Percentiles rank a stretch among this genome's conserved stretches.
Conservation (phyloP, 768 basidiomycete species). For the Termitomyces titanicus region DNA sequence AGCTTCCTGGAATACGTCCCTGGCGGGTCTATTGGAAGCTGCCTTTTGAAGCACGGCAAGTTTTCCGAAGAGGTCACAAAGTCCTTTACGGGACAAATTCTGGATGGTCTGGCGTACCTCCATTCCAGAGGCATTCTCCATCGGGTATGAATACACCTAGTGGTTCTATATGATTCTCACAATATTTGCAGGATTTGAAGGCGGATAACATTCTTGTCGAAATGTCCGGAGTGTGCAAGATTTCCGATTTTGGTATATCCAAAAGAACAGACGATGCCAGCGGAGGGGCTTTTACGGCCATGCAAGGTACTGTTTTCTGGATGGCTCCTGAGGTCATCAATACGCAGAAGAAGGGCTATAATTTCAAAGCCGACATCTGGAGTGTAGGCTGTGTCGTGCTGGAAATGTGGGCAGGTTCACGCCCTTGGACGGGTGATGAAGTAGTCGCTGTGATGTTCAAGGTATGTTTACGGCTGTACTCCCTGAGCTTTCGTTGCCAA, state of each 20-base stretch:
- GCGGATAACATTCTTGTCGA: slow-evolving; percentile 98
- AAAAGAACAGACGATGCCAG: slow-evolving; percentile 88
- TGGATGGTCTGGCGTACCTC: slow-evolving; percentile 88
- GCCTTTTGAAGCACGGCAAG: slow-evolving; percentile 87
- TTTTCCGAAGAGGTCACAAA: slow-evolving; percentile 91
- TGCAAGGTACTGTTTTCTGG: slow-evolving; percentile 99
- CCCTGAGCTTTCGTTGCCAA: background rate
- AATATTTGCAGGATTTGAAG: slow-evolving; percentile 74
- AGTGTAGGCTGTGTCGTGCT: slow-evolving; percentile 97
- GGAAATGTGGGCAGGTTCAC: slow-evolving; percentile 98
- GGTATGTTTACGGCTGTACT: slow-evolving; percentile 40
- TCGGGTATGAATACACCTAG: slow-evolving; percentile 47
- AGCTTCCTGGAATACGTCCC: slow-evolving; percentile 99
- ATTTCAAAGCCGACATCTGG: slow-evolving; percentile 98
- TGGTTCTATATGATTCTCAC: background rate
- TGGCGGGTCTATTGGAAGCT: slow-evolving; percentile 91
- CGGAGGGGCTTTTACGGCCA: slow-evolving; percentile 82
- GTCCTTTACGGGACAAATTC: slow-evolving; percentile 89
- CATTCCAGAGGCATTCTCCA: slow-evolving; percentile 92
- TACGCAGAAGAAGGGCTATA: slow-evolving; percentile 86
- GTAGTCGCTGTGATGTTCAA: slow-evolving; percentile 92
- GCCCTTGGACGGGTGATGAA: slow-evolving; percentile 93
- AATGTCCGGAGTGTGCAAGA: slow-evolving; percentile 89
- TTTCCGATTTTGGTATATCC: slow-evolving; percentile 98
- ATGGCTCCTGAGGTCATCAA: slow-evolving; percentile 97